Evolutionary conservation across 1,139 yeast species (phyloP).

Genomic region (Diutina neorugosa): DNA sequence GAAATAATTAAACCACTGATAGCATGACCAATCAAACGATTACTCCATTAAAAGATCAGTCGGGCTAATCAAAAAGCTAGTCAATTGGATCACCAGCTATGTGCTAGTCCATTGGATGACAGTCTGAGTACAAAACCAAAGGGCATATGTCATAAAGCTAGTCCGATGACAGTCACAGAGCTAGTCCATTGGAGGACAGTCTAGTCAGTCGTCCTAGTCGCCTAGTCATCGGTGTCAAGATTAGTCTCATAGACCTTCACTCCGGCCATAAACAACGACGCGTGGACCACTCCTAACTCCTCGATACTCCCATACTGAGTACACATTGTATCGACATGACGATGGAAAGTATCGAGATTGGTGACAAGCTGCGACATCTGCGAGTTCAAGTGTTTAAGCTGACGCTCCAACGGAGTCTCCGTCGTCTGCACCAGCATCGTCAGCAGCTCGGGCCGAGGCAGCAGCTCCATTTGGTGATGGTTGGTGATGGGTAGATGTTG

Average conservation of each 20-base stretch:
- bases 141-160: too few species aligned
- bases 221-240: not conserved
- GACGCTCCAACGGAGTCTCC: not conserved
- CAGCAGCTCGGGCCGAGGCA: not conserved
- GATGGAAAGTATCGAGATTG: not conserved
- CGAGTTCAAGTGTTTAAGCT: not conserved
- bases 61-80: too few species aligned
- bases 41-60: too few species aligned
- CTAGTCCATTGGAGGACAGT: too few species aligned
- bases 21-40: too few species aligned
- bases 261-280: constrained; percentile 1
- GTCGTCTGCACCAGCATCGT: not conserved
- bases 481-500: too few species aligned
- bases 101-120: too few species aligned
- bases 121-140: too few species aligned
- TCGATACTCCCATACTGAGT: not conserved
- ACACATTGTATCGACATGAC: not conserved
- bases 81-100: too few species aligned
- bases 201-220: not conserved
- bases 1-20: too few species aligned
- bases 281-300: not conserved
- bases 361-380: not conserved
- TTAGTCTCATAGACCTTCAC: not conserved
- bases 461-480: not conserved
- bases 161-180: too few species aligned